These are phyloP conservation scores for Penicillium hesseltinei DNA, from an alignment of 2,329 filamentous ascomycete species.

Conservation along the genomic window DNA sequence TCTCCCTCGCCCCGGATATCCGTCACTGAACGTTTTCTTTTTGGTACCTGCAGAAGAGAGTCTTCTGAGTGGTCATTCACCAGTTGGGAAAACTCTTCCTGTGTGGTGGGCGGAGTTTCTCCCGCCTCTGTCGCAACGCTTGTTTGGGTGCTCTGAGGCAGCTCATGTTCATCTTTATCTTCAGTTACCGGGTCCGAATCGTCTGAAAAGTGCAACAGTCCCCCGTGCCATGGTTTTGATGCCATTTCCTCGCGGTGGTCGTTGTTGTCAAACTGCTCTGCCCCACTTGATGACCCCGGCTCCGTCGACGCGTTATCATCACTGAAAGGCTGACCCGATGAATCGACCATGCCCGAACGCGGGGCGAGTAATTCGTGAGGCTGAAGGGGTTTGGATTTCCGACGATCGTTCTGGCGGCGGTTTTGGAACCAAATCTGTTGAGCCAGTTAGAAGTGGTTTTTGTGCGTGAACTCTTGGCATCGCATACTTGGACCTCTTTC, in stretches of 20 bases:
- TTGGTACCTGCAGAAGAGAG: conserved; percentile 21
- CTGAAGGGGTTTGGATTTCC: conserved; percentile 80
- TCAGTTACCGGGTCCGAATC: conserved; percentile 22
- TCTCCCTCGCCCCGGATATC: conserved; percentile 24
- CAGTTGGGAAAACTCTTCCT: conserved; percentile 20
- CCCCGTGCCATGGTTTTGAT: conserved; percentile 24
- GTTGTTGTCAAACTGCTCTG: conserved; percentile 28
- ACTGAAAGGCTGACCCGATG: conserved; percentile 27
- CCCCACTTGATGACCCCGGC: conserved; percentile 29
- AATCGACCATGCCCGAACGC: conserved; percentile 28
- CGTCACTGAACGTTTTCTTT: conserved; percentile 37
- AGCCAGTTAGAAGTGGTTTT: conserved; percentile 22
- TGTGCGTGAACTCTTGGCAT: conserved; percentile 25
- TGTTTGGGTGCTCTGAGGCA: conserved; percentile 32
- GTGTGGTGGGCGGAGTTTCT: conserved; percentile 23
- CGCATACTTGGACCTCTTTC: conserved; percentile 89
- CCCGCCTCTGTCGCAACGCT: conserved; percentile 30
- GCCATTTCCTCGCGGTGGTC: conserved; percentile 18
- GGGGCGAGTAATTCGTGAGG: conserved; percentile 66
- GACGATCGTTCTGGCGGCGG: conserved; percentile 83
- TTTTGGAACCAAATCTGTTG: conserved; percentile 96
- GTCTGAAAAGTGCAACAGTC: conserved; percentile 26
- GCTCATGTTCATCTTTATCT: conserved; percentile 30
- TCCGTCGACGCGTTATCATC: conserved; percentile 32
- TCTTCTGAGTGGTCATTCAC: conserved; percentile 21